Percentiles rank a stretch among this genome's conserved stretches.
Conservation (phyloP, 208 protist genomes). For the Crithidia mellificae region DNA sequence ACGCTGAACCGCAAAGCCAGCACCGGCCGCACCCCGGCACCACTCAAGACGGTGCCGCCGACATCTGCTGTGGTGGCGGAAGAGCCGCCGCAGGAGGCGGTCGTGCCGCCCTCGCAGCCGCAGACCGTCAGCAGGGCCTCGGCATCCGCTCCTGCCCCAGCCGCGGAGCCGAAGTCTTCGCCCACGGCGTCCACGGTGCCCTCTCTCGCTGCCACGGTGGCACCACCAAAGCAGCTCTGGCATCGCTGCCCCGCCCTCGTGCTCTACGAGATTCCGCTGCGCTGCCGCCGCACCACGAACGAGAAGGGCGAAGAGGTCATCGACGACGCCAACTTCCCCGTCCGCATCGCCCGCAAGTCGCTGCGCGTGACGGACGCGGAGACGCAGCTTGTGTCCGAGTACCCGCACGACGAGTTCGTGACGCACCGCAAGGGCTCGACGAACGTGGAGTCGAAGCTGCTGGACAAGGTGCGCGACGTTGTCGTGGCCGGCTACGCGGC, state of each 20-base stretch:
- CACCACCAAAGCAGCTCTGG: constrained; percentile 10
- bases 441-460: constrained; percentile 33
- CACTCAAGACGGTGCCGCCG: background rate
- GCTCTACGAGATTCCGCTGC: constrained; percentile 52
- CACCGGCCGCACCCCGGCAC: background rate
- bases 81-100: background rate
- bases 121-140: too few species aligned
- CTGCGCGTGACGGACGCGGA: constrained; percentile 17
- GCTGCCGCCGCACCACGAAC: constrained; percentile 15
- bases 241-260: constrained; percentile 30
- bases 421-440: constrained; percentile 37
- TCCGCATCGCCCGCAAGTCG: constrained; percentile 31
- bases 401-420: constrained; percentile 41
- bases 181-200: background rate
- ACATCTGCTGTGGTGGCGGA: background rate
- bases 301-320: constrained; percentile 24
- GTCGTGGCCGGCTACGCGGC: constrained; percentile 36
- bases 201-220: background rate
- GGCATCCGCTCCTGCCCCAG: too few species aligned
- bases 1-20: background rate
- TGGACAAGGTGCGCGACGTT: constrained; percentile 29
- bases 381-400: constrained; percentile 23
- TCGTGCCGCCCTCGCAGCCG: background rate
- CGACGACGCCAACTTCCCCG: constrained; percentile 30
- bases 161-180: background rate